These are phyloP conservation scores for Trichoderma sp. DNA, from an alignment of 2,329 filamentous ascomycete genomes.

Conservation along the genomic window DNA sequence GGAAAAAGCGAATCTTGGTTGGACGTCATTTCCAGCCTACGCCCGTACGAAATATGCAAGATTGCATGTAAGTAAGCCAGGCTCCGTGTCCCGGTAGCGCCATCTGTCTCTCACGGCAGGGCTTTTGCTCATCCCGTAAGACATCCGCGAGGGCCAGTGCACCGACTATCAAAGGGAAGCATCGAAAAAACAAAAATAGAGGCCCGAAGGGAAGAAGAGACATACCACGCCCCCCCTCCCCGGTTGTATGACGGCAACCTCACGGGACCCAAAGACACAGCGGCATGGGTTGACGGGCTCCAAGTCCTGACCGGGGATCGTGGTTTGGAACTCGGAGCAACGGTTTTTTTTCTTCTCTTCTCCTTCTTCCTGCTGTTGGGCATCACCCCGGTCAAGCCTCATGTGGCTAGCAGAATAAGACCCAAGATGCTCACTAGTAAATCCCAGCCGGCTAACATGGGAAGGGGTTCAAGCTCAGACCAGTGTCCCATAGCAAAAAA, in stretches of 20 bases:
- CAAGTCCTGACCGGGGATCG: constrained; percentile 16
- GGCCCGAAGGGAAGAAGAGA: background rate
- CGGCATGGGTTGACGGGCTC: constrained; percentile 19
- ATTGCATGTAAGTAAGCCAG: constrained; percentile 2
- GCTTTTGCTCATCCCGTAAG: background rate
- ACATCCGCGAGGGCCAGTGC: background rate
- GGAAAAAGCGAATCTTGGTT: background rate
- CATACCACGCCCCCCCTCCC: background rate
- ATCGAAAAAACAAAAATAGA: background rate
- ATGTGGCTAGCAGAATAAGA: constrained; percentile 3
- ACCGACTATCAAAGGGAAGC: background rate
- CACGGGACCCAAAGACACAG: constrained; percentile 25
- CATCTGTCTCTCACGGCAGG: constrained; percentile 2
- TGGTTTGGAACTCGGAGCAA: background rate
- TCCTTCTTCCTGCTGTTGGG: background rate
- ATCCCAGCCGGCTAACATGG: background rate
- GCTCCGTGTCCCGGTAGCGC: constrained; percentile 17
- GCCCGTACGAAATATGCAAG: background rate
- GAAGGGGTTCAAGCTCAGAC: background rate
- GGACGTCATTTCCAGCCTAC: background rate
- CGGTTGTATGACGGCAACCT: constrained; percentile 12
- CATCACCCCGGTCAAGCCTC: constrained; percentile 1
- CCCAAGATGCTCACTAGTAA: background rate
- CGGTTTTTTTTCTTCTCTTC: background rate
- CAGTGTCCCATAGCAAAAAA: background rate